Base-by-base conservation (phyloP, 768 basidiomycete species). In the Saitozyma podzolica region DNA sequence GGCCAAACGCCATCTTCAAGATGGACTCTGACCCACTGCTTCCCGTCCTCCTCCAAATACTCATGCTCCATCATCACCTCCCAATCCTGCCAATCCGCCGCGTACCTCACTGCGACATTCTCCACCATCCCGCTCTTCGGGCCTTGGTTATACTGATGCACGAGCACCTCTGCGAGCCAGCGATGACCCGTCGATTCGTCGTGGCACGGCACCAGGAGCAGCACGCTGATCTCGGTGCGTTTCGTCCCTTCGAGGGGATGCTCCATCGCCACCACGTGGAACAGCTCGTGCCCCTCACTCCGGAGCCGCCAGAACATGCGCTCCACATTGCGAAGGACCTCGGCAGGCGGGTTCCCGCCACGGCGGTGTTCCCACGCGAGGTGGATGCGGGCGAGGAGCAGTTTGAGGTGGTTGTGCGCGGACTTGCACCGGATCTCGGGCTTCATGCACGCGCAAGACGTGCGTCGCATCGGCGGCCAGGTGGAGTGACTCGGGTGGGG, bases 21-120 rank as follows among this genome's bases (percentile, higher is more conserved):
- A 39, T 59, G 50, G 37, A 53, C n/a, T 11, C 10, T 14, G 48
- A 42, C 19, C 17, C 10, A 11, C 10, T 14, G 11, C 39, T 42
- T 40, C 16, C 42, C 16, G 11, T 59, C 62, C 43, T 53, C 50
- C n/a, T 41, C n/a, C 9, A 19, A 9, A 17, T 9, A 11, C 8
- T 57, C 16, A 14, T 20, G 41, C 3, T 55, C 45, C 16, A 42
- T 54, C 40, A 37, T 13, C 14, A 62, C 40, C 14, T 59, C 58
- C 69, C 69, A 68, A 42, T 71, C 69, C 50, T 63, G 29, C 55
- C 56, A 61, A 42, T 71, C 69, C 19, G 54, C 20, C 0, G 37
- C 8, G 16, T 40, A 64, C 16, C 67, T 47, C 29, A 29, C 58
- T 9, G 66, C 63, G 6, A 67, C 54, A 17, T 56, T 62, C 51